These are phyloP conservation scores for Theobroma grandiflorum DNA, from an alignment of 441 rosid genomes.

Conservation along the genomic window DNA sequence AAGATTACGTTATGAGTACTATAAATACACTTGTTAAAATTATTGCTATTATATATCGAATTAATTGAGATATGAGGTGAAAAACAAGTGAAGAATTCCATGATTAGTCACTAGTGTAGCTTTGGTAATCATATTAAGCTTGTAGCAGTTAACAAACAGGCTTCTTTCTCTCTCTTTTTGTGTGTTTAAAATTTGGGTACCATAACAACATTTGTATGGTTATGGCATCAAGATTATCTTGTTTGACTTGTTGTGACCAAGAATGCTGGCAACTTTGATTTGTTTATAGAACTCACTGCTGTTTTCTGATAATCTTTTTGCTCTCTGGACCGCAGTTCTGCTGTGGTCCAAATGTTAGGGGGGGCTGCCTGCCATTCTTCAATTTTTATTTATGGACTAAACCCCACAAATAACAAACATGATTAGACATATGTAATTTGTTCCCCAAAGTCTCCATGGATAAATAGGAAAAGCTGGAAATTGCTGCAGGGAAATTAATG, in stretches of 20 bases:
- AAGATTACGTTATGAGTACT: background rate
- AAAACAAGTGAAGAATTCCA: no score
- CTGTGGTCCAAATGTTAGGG: background rate
- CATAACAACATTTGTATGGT: background rate
- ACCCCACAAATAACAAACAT: slow-evolving; percentile 13
- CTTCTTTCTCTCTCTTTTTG: no score
- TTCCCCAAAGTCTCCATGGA: background rate
- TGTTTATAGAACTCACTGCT: background rate
- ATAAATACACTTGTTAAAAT: background rate
- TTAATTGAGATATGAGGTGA: no score
- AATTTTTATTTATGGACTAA: background rate
- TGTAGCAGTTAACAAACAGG: no score
- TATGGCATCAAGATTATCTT: background rate
- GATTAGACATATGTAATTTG: background rate
- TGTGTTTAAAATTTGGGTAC: no score
- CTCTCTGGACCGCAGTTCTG: background rate
- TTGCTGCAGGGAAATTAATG: background rate
- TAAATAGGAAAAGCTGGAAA: background rate
- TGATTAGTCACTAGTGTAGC: no score
- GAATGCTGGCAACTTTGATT: slow-evolving; percentile 8
- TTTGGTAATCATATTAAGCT: no score
- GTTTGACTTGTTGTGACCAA: background rate
- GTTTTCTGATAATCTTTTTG: background rate
- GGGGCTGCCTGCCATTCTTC: background rate
- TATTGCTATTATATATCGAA: background rate